Evolutionary conservation across 139 green algal genomes (phyloP), one percentile per base, ranked within the genome.

Genomic region (Eudorina sp.): DNA sequence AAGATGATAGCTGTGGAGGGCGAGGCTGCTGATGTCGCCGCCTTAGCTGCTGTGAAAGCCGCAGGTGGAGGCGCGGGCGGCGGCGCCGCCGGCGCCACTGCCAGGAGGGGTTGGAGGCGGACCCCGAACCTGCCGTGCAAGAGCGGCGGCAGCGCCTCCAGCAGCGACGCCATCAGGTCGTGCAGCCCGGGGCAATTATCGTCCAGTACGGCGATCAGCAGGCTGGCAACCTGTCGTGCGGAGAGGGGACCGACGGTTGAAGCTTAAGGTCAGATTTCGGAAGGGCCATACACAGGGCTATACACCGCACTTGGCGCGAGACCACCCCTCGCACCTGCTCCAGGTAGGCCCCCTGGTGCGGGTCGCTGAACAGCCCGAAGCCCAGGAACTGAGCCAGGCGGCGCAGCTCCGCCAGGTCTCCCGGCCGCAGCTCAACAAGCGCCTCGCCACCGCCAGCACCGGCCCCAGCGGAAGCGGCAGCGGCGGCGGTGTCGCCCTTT

Each of bases 381-480:
- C 78, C 78, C 36, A 85, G 23, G 0, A 76, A 48, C 80, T 86
- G 80, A 0, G 60, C 80, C 80, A 86, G 45, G 4, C 80, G 80
- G 36, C 60, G 60, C 13, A 86, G 60, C 80, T 86, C 80, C 16
- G 31, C 4, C 38, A 85, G 38, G 8, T 85, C 78, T 23, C 9
- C 40, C 0, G 48, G 1, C 16, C 55, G 27, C 55, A 85, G 58
- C 38, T 18, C 36, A 53, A 85, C 13, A 5, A 1, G 34, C 8
- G 41, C 70, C 11, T 19, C 40, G 16, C 40, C 40, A 29, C 43
- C 19, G 69, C 7, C n/a, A n/a, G n/a, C 64, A 6, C n/a, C 64
- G n/a, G n/a, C n/a, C n/a, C n/a, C n/a, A n/a, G n/a, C n/a, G n/a
- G n/a, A n/a, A n/a, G n/a, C n/a, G n/a, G n/a, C n/a, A n/a, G n/a